A percentile compares a stretch with the other conserved stretches of the same genome.
Conservation (phyloP, 2,329 filamentous ascomycete genomes). For the Penicillium vulpinum region DNA sequence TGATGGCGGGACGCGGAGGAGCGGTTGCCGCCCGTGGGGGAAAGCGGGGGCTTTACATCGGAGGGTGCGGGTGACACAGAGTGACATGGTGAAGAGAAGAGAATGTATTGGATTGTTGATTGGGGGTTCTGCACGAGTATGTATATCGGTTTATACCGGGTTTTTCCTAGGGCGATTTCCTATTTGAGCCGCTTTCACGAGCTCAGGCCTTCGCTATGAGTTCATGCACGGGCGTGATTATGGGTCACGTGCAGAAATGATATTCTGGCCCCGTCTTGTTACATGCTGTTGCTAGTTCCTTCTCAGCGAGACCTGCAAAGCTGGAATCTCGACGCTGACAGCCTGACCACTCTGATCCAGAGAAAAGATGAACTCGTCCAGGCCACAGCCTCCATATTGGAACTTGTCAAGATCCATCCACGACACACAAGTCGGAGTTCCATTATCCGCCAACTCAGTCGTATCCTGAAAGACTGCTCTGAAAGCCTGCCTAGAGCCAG, state of each 20-base stretch:
- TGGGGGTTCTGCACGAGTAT: background rate
- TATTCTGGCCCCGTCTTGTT: too few relatives aligned
- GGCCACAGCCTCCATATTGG: background rate
- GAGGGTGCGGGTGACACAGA: conserved; percentile 1
- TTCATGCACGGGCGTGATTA: background rate
- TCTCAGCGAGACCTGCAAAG: background rate
- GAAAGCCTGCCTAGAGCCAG: background rate
- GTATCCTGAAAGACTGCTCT: background rate
- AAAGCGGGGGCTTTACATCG: conserved; percentile 17
- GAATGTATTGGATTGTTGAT: background rate
- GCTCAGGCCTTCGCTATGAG: background rate
- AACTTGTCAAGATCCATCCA: background rate
- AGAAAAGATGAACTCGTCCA: background rate
- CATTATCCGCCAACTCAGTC: background rate
- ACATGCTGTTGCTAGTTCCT: background rate
- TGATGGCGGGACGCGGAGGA: conserved; percentile 14
- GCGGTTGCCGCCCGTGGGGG: conserved; percentile 22
- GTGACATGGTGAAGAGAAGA: background rate
- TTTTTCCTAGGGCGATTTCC: background rate
- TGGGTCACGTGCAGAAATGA: background rate
- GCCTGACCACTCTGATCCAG: background rate
- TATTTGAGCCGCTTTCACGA: background rate
- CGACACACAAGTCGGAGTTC: background rate
- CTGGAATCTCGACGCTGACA: background rate
- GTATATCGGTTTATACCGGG: background rate